Evolutionary conservation across 1,139 yeast genomes (phyloP).

Genomic region (Hemisphaericaspora xylofermentans): DNA sequence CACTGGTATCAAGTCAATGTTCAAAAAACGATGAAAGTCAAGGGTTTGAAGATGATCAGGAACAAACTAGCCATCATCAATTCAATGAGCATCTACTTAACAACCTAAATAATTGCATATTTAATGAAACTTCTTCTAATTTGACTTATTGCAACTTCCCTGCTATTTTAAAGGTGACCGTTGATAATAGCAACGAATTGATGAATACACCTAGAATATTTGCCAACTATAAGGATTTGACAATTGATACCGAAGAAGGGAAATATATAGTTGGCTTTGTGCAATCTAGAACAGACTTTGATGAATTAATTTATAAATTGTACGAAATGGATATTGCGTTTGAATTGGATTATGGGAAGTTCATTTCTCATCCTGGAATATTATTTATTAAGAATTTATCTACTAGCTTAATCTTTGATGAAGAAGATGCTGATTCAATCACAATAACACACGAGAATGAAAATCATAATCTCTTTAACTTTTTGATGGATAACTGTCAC

Average conservation of each 20-base stretch:
- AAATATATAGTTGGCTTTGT: constrained; percentile 9
- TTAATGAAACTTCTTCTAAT: constrained; percentile 8
- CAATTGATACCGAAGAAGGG: constrained; percentile 5
- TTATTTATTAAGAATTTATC: constrained; percentile 53
- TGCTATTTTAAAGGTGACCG: constrained; percentile 9
- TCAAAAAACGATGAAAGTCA: constrained; percentile 4
- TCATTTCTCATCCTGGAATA: constrained; percentile 65
- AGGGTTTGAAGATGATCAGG: background rate
- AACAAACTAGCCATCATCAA: background rate
- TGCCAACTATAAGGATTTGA: constrained; percentile 3
- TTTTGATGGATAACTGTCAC: constrained; percentile 25
- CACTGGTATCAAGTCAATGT: constrained; percentile 10
- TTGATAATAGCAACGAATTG: constrained; percentile 1
- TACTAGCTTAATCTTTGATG: constrained; percentile 13
- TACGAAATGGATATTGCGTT: constrained; percentile 8
- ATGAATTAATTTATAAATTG: constrained; percentile 12
- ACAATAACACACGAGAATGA: constrained; percentile 6
- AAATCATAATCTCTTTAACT: constrained; percentile 20
- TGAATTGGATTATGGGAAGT: constrained; percentile 33
- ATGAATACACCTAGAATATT: constrained; percentile 4
- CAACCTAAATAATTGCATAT: constrained; percentile 10
- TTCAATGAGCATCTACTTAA: constrained; percentile 9
- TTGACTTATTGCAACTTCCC: constrained; percentile 13
- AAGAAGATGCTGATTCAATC: constrained; percentile 8
- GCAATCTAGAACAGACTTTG: constrained; percentile 11